Conservation (phyloP, 306 rosid species). For the Medicago arabica region DNA sequence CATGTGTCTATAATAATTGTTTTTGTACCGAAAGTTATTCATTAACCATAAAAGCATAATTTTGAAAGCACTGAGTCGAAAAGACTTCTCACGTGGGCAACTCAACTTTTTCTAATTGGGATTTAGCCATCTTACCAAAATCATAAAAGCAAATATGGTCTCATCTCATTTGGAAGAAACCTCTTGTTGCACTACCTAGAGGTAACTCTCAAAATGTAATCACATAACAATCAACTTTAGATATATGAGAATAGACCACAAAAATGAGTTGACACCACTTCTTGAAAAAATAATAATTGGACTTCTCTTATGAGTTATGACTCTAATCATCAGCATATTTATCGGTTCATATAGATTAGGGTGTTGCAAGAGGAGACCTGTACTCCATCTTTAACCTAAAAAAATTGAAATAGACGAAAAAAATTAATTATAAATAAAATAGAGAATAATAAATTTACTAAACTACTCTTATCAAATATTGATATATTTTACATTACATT, state of each 20-base stretch:
- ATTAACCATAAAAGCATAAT: conserved; percentile 46
- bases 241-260: background rate
- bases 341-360: too few relatives aligned
- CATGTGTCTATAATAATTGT: conserved; percentile 9
- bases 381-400: too few relatives aligned
- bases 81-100: conserved; percentile 47
- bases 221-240: background rate
- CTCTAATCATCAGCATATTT: too few relatives aligned
- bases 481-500: too few relatives aligned
- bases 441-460: too few relatives aligned
- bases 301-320: too few relatives aligned
- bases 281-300: background rate
- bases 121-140: conserved; percentile 35
- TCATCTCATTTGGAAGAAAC: conserved; percentile 42
- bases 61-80: conserved; percentile 54
- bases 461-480: too few relatives aligned
- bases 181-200: conserved; percentile 21
- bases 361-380: too few relatives aligned
- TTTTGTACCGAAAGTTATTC: background rate
- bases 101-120: conserved; percentile 48
- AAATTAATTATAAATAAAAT: too few relatives aligned
- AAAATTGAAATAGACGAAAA: too few relatives aligned
- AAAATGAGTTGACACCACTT: background rate
- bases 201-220: conserved; percentile 15
- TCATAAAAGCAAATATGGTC: conserved; percentile 27